Evolutionary conservation across 495 filamentous ascomycete genomes (phyloP), one percentile per base, ranked within the genome.

Genomic region (Stereocaulon alpinum): DNA sequence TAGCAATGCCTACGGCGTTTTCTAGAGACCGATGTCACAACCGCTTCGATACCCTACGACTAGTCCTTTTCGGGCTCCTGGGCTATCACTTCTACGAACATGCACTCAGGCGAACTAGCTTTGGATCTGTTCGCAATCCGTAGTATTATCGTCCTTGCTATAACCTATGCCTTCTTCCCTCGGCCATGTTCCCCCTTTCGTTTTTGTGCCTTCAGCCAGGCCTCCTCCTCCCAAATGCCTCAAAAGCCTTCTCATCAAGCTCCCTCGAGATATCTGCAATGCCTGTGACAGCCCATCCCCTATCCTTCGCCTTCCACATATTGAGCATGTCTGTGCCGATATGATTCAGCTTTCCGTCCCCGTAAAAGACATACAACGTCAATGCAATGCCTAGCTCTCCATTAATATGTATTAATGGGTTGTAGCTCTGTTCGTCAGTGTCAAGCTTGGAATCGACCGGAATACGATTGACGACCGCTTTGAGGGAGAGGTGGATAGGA

Each of bases 21-120:
- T 29, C 10, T 58, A 32, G 6, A 56, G 22, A 62, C 42, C 29
- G 37, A 40, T 49, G 56, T 63, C 61, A 62, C 58, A 41, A n/a
- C 32, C 5, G 37, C 17, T 41, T 32, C 7, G 9, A 3, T 27
- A 24, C 45, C 48, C 47, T 54, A 58, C 18, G 10, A 17, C 52
- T 49, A 49, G n/a, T 29, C 44, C 52, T 6, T 20, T 17, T 40
- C 34, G 12, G 9, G 15, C 18, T 32, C 30, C 30, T 14, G 9
- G 22, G 7, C 7, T 24, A 37, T 37, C 34, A 37, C 12, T 37
- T 37, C 34, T 37, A 37, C 34, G 34, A 37, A 12, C 0, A 37
- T 37, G 34, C 34, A 37, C 34, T 10, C 34, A 10, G 34, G 7
- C 34, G 34, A 37, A 10, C 7, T 2, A 10, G 34, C 34, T 10